Base-by-base conservation (phyloP, 73 alveolate genomes). In the Paramecium biaurelia region DNA sequence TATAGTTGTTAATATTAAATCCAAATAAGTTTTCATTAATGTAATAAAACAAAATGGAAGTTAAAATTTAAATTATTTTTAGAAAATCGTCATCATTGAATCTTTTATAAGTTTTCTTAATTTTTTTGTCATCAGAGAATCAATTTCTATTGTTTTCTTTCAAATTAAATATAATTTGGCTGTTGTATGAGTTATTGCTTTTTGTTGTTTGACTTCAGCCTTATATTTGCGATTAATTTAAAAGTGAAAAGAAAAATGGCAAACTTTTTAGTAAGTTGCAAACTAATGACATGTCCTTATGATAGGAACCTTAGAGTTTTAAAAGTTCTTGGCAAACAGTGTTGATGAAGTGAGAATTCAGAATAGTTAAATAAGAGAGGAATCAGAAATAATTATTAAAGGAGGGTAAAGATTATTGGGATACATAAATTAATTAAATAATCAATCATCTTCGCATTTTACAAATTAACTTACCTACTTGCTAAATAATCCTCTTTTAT, bases 401-500 rank as follows among this genome's bases (percentile, higher is more conserved):
- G 32, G 68, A 53, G 68, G 5, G 28, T n/a, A 53, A 53, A 53
- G 68, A 53, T 18, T 53, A 18, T 53, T 53, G 7, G 68, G 68
- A 53, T 53, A 53, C 68, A 53, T 53, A 53, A 53, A 53, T 53
- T 53, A 53, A 21, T 53, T 53, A 53, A 53, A 20, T 53, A 53
- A 63, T 63, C 45, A 63, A 6, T 63, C 84, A 7, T 63, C 84
- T 30, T 63, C 84, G 45, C 84, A 63, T 63, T 63, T 63, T 63
- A 63, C 84, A 63, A 63, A 63, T 63, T 63, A 63, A 63, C 84
- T 63, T 30, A 63, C 84, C 45, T 63, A 32, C 84, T 63, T 63
- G 45, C 45, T 63, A 32, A 63, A 63, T 12, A 63, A 32, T 30
- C 84, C 45, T 32, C 84, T 63, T 63, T 63, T 63, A 32, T 63